Base-by-base conservation (phyloP, 2,329 filamentous ascomycete genomes). In the Stylonectria norvegica region DNA sequence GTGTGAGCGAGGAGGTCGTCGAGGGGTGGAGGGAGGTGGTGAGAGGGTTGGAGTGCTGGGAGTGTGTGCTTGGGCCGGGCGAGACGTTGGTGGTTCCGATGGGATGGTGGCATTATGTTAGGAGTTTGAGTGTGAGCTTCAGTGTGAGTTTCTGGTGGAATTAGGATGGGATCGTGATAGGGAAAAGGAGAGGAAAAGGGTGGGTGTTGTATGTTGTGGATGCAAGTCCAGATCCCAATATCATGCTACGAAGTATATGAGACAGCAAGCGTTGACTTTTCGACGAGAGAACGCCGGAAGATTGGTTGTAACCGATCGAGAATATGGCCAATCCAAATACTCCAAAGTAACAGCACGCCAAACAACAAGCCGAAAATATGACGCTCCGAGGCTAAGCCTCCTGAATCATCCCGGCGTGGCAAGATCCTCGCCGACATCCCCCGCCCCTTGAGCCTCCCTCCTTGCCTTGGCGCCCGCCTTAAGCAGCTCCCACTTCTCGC, bases 61-160 rank as follows among this genome's bases (percentile, higher is more conserved):
- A 98, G 57, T 83, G 83, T 40, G 75, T 97, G 2, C 67, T 98
- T 5, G 79, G 76, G 20, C 84, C 86, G 1, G 93, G 91, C 0
- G 89, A 98, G 38, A 85, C 82, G 49, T 61, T 98, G 38, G 93
- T 95, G 60, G 87, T 98, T 38, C 93, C 93, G 0, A 75, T 88
- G 5, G 93, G 91, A 1, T 98, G 93, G 91, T 98, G 93, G 93
- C 93, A 98, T 70, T 97, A 96, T 64, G 87, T 97, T 4, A 75
- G 86, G 44, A 89, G 89, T 35, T 61, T 97, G 56, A 89, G 81
- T 41, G 79, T 87, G 15, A 95, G 91, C 59, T 90, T 95, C 58
- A 96, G 90, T 52, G 89, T 97, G 10, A 96, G 89, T 59, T 97
- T 96, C 59, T 98, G 93, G 93, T 98, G 88, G 86, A 85, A 86